A percentile compares a stretch with the other conserved stretches of the same genome.
Evolutionary conservation across 106 monocot species (phyloP).

Genomic region (Dendrobium nobile): DNA sequence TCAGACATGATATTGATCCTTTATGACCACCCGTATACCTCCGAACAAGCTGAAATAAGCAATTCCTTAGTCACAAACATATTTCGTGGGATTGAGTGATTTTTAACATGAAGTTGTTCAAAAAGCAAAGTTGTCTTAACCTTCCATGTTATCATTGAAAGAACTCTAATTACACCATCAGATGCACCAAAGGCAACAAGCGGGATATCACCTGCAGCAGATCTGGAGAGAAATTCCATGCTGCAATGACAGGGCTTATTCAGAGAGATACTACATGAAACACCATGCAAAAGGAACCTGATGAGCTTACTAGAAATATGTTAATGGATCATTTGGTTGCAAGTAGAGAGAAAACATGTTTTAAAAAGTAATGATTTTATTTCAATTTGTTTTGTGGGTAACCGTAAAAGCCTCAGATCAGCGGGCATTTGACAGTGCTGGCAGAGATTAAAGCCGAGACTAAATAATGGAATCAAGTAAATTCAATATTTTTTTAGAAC

Average conservation of each 20-base stretch:
- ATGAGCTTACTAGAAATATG: neutral
- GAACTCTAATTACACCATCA: constrained; percentile 96
- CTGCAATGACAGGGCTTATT: constrained; percentile 36
- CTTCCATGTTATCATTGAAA: constrained; percentile 99
- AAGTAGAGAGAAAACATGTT: neutral
- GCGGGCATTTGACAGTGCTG: no score
- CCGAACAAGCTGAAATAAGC: constrained; percentile 65
- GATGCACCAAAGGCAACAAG: constrained; percentile 95
- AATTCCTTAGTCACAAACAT: constrained; percentile 5
- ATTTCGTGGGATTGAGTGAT: neutral
- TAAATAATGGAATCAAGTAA: no score
- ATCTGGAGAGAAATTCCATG: constrained; percentile 93
- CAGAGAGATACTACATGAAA: neutral
- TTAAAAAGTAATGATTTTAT: no score
- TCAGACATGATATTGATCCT: constrained; percentile 87
- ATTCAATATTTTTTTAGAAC: no score
- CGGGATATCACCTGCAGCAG: constrained; percentile 71
- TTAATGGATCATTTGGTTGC: neutral
- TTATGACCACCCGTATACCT: constrained; percentile 98
- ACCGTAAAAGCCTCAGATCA: no score
- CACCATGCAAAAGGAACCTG: neutral
- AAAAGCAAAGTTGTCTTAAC: constrained; percentile 23
- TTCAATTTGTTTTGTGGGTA: no score
- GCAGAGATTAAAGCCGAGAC: no score
- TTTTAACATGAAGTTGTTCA: neutral